Percentiles rank a stretch among this genome's conserved stretches.
phyloP scores from a whole-genome alignment of 805 yeast genomes.

The Spathaspora sp. region DNA sequence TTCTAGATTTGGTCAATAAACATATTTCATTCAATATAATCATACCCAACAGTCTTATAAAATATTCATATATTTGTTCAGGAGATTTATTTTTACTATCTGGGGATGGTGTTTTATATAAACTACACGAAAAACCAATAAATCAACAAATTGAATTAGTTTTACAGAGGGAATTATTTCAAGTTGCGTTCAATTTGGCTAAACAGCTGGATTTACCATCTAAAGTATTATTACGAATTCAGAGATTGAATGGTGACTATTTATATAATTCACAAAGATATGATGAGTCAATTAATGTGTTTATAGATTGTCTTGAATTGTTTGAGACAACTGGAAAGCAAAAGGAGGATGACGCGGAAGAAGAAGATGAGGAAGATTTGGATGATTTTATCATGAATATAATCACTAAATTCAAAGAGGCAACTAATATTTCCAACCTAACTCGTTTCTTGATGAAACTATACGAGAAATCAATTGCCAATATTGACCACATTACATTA shows the following conservation, averaged over 20 bases:
- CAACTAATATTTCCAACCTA: conserved; percentile 63
- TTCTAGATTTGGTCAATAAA: conserved; percentile 69
- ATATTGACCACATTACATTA: conserved; percentile 79
- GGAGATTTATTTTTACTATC: conserved; percentile 59
- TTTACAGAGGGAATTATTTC: conserved; percentile 64
- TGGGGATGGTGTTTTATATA: conserved; percentile 71
- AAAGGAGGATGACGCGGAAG: conserved; percentile 9
- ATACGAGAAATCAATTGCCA: conserved; percentile 51
- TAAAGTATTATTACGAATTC: conserved; percentile 25
- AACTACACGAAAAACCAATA: conserved; percentile 61
- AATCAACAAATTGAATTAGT: conserved; percentile 68
- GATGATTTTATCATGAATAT: conserved; percentile 60
- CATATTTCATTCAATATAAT: conserved; percentile 67
- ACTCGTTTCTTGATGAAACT: conserved; percentile 62
- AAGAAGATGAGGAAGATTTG: conserved; percentile 20
- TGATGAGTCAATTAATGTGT: conserved; percentile 72
- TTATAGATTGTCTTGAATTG: conserved; percentile 43
- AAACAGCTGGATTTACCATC: conserved; percentile 25
- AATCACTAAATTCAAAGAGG: conserved; percentile 74
- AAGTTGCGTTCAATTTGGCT: conserved; percentile 72
- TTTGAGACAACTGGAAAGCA: conserved; percentile 9
- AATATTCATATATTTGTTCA: conserved; percentile 56
- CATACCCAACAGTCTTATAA: conserved; percentile 57
- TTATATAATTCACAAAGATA: conserved; percentile 63
- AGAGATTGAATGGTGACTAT: conserved; percentile 61